Base-by-base conservation (phyloP, 2,329 filamentous ascomycete species). In the Aspergillus sp. region DNA sequence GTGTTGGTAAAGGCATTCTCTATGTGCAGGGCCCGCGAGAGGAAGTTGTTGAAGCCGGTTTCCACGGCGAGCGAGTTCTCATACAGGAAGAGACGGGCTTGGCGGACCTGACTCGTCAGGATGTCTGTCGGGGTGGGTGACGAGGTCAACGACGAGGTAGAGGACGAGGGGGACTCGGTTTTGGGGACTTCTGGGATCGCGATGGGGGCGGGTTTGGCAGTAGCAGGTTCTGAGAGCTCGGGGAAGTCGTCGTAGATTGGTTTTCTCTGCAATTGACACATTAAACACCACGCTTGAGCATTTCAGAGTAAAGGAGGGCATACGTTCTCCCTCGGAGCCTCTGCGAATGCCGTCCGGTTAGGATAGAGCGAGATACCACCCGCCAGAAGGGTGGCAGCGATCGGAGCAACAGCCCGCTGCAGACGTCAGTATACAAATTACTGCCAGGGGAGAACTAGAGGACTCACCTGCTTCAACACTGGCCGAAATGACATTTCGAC, bases 1-100 rank as follows among this genome's bases (percentile, higher is more conserved):
- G 93, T 97, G 70, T 80, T 81, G 60, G 91, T 95, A 74, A 97
- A 90, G 64, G 84, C 87, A 67, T 86, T 84, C 77, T 98, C 93
- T 56, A 95, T 83, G 66, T 84, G 73, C 64, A 98, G 88, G 58
- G 86, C 86, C 55, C 80, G 80, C 67, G 89, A 86, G 73, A 96
- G 84, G 59, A 85, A 78, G 59, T 77, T 70, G 77, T 98, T 96
- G 72, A 96, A 80, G 62, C 83, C 80, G 69, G 89, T 84, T 75
- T 97, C 91, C 60, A 85, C 82, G 47, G 77, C 71, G 48, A 84
- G 81, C 50, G 86, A 85, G 64, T 90, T 82, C 45, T 77, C 70
- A 76, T 97, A 86, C 41, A 96, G 76, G 66, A 86, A 86, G 53
- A 96, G 76, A 51, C 93, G 89, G 50, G 80, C 87, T 58, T 78